Percentiles rank a stretch among this genome's conserved stretches.
Conservation (phyloP, 768 basidiomycete genomes). For the Dacryopinax spathularia region DNA sequence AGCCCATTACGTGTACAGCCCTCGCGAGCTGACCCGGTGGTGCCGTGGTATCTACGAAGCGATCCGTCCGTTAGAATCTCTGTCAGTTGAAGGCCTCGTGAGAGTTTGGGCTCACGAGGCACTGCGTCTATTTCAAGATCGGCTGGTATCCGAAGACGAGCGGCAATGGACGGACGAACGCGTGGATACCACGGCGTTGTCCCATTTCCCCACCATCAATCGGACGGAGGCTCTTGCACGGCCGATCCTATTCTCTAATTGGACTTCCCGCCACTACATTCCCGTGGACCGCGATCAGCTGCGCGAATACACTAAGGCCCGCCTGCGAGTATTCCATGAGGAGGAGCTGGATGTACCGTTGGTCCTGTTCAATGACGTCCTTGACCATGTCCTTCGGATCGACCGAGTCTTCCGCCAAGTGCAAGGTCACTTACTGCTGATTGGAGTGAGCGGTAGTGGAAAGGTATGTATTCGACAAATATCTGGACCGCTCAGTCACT, state of each 20-base stretch:
- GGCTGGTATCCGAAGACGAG: constrained; percentile 86
- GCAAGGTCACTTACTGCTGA: constrained; percentile 89
- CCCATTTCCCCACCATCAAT: constrained; percentile 89
- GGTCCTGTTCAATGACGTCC: constrained; percentile 94
- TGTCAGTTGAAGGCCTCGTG: constrained; percentile 88
- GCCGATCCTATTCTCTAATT: constrained; percentile 95
- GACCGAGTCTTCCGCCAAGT: constrained; percentile 98
- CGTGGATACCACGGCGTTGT: constrained; percentile 67
- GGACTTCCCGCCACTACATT: constrained; percentile 95
- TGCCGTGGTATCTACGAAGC: constrained; percentile 94
- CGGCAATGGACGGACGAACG: constrained; percentile 88
- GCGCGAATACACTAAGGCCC: constrained; percentile 91
- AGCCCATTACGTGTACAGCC: constrained; percentile 97
- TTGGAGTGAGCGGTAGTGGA: constrained; percentile 95
- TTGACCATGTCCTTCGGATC: constrained; percentile 94
- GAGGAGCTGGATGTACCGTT: constrained; percentile 96
- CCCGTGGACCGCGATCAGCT: constrained; percentile 87
- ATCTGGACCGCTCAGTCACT: constrained; percentile 12
- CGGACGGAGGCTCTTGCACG: constrained; percentile 70
- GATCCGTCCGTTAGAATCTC: constrained; percentile 80
- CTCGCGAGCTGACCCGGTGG: constrained; percentile 97
- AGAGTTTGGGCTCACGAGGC: constrained; percentile 98
- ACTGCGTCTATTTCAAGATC: constrained; percentile 91
- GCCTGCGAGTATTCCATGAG: constrained; percentile 95
- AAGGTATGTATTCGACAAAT: constrained; percentile 46